A percentile compares a stretch with the other conserved stretches of the same genome.
These are phyloP conservation scores for Boletus rubroflammeus DNA, from an alignment of 768 basidiomycete species.

Conservation along the genomic window DNA sequence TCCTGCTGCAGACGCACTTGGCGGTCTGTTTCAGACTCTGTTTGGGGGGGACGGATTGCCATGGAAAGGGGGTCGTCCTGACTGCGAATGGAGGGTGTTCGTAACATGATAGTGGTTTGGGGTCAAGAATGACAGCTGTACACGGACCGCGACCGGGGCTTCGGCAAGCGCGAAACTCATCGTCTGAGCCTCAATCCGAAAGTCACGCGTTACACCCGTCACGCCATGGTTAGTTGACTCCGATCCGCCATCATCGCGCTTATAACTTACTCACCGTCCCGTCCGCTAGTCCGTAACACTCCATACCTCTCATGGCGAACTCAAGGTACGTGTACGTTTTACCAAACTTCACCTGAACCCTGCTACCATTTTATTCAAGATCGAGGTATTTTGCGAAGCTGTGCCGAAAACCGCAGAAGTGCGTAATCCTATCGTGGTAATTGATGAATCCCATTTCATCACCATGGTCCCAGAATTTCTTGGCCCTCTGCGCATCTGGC, in stretches of 20 bases:
- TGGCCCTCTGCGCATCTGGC: slow-evolving; percentile 88
- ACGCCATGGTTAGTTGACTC: slow-evolving; percentile 28
- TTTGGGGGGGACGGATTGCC: slow-evolving; percentile 58
- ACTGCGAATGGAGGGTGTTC: slow-evolving; percentile 69
- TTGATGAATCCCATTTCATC: not conserved
- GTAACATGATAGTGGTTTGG: slow-evolving; percentile 46
- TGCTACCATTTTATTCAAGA: slow-evolving; percentile 41
- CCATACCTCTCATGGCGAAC: slow-evolving; percentile 89
- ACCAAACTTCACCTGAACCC: not conserved
- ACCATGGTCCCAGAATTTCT: slow-evolving; percentile 68
- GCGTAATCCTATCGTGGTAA: slow-evolving; percentile 1
- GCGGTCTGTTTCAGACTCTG: slow-evolving; percentile 67
- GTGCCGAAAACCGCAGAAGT: slow-evolving; percentile 95
- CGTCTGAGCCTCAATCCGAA: not conserved
- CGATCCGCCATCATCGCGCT: slow-evolving; percentile 24
- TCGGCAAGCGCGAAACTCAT: not conserved
- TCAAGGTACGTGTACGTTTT: slow-evolving; percentile 72
- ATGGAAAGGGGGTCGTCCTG: slow-evolving; percentile 73
- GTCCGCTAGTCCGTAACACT: slow-evolving; percentile 80
- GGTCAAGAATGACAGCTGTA: slow-evolving; percentile 20
- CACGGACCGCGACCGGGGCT: not conserved
- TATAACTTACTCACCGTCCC: slow-evolving; percentile 7
- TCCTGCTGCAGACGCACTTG: slow-evolving; percentile 57
- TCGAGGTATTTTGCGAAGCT: slow-evolving; percentile 97
- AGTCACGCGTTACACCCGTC: slow-evolving; percentile 28